Percentiles rank a stretch among this genome's conserved stretches.
phyloP scores from a whole-genome alignment of 139 green algal genomes.

The Deuterostichococcus epilithicus region DNA sequence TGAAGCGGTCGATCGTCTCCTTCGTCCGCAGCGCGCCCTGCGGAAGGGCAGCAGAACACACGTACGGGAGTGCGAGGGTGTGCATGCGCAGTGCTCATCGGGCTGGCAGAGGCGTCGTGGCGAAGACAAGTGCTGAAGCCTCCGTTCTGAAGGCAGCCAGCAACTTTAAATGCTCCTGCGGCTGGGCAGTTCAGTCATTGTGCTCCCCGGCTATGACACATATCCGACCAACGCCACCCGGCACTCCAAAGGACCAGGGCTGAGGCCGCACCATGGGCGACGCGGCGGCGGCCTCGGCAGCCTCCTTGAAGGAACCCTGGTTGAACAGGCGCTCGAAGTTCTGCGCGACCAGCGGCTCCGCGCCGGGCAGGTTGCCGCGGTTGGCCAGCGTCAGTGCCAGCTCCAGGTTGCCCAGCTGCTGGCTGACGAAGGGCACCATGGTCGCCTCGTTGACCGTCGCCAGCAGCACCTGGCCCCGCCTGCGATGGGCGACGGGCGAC shows the following conservation, averaged over 20 bases:
- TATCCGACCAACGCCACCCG: neutral
- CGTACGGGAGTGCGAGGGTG: too few species aligned
- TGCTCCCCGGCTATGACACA: too few species aligned
- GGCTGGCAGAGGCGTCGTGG: too few species aligned
- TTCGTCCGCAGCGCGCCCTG: conserved; percentile 57
- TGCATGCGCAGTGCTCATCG: too few species aligned
- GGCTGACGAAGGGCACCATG: conserved; percentile 92
- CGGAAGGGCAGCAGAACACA: neutral
- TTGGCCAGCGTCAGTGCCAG: conserved; percentile 89
- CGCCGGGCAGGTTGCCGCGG: conserved; percentile 92
- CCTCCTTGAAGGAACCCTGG: conserved; percentile 92
- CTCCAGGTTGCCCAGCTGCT: conserved; percentile 94
- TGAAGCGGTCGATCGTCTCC: conserved; percentile 83
- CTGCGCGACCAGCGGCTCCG: conserved; percentile 88
- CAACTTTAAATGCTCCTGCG: too few species aligned
- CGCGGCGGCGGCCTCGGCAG: conserved; percentile 89
- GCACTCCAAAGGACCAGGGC: too few species aligned
- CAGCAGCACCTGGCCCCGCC: conserved; percentile 86
- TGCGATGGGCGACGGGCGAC: conserved; percentile 16
- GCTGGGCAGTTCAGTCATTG: too few species aligned
- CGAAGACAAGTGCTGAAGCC: too few species aligned
- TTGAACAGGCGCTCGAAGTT: conserved; percentile 91
- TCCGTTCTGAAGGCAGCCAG: too few species aligned
- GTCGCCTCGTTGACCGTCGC: conserved; percentile 87
- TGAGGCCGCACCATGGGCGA: conserved; percentile 79